Base-by-base conservation (phyloP, 257 asterid genomes). In the Vinca minor region DNA sequence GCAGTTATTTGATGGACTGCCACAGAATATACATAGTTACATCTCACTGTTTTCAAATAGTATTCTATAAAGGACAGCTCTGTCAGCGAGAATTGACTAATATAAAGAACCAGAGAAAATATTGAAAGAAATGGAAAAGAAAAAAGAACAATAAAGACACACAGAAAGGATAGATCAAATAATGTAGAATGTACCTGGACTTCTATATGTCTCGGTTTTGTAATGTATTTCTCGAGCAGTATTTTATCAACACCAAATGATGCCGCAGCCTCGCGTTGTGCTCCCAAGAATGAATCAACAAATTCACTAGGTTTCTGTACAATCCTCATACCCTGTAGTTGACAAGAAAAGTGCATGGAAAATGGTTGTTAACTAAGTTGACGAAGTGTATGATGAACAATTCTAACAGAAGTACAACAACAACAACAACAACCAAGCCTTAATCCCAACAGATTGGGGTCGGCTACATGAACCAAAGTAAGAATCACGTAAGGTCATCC, bases 191-290 rank as follows among this genome's bases (percentile, higher is more conserved):
- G 71, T 76, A 87, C 99, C 97, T 93, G 99, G 76, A 93, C 99
- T 87, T 93, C 99, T 64, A 93, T 93, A 71, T 93, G 99, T 67
- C 99, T 81, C 45, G 99, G 97, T 71, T 80, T 89, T 60, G 92
- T 87, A 66, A 93, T 93, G 79, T 89, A 93, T 78, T 93, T 93
- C 88, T 93, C 99, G 73, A 93, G 84, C 78, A 93, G 72, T 77
- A 93, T 90, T 29, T 95, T 80, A 77, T 87, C 80, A 70, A 84
- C 71, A 65, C 97, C 99, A 74, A 93, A 93, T 66, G 99, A 89
- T 72, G 99, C 97, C 69, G 99, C 97, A 77, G 99, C 99, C 74
- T 93, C 99, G 42, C 99, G 90, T 78, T 93, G 96, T 60, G 99
- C 99, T 64, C 95, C 94, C 79, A 89, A 63, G 68, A 93, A 89